Percentiles rank a stretch among this genome's conserved stretches.
These are phyloP conservation scores for Dentipellis sp. DNA, from an alignment of 768 basidiomycete genomes.

Conservation along the genomic window DNA sequence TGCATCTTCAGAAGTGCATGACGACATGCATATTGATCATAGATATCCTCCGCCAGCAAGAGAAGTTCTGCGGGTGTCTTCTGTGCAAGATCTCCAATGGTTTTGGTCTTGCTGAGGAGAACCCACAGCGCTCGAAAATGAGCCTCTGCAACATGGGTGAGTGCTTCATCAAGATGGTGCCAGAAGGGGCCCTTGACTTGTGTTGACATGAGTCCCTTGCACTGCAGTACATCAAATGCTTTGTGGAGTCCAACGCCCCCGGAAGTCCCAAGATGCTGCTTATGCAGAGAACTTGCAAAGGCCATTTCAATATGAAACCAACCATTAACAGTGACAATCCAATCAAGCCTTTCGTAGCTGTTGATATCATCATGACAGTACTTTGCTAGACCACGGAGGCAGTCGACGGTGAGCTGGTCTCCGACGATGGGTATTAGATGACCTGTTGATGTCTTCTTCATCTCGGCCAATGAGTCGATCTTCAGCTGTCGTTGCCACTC, in stretches of 20 bases:
- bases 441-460: constrained; percentile 3
- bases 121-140: constrained; percentile 5
- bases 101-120: neutral
- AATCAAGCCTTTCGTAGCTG: constrained; percentile 12
- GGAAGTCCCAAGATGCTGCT: neutral
- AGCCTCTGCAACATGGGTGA: constrained; percentile 4
- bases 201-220: constrained; percentile 5
- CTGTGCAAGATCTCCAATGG: neutral
- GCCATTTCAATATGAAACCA: constrained; percentile 1
- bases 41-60: neutral
- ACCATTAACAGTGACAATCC: constrained; percentile 1
- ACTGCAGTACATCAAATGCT: constrained; percentile 5
- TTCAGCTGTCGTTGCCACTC: constrained; percentile 25
- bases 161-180: constrained; percentile 6
- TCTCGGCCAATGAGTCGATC: constrained; percentile 13
- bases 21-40: neutral
- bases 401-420: constrained; percentile 17
- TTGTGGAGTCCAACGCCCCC: neutral
- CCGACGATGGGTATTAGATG: constrained; percentile 20
- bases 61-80: constrained; percentile 1
- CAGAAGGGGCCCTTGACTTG: constrained; percentile 7
- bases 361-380: constrained; percentile 10
- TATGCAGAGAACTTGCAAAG: neutral
- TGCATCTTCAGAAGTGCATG: neutral
- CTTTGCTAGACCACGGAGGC: constrained; percentile 9